phyloP scores from a whole-genome alignment of 108 stramenopile genomes.

The Stephanodiscus triporus region DNA sequence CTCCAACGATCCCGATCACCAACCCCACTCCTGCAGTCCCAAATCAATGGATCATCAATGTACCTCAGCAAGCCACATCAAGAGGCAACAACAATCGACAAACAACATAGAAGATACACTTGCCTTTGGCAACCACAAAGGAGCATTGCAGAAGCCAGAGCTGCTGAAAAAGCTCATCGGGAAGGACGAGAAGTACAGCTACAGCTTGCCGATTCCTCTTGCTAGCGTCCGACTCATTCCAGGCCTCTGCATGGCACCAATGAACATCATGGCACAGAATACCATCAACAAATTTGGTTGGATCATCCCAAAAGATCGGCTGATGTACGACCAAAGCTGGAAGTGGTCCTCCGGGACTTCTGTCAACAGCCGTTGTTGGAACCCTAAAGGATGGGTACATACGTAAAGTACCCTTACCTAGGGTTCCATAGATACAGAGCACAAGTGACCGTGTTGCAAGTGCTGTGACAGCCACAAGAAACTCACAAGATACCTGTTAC shows the following conservation, averaged over 20 bases:
- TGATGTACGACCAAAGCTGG: conserved; percentile 5
- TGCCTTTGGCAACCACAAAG: neutral
- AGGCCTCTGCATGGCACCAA: neutral
- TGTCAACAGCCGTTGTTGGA: neutral
- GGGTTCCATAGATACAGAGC: no score
- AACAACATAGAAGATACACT: neutral
- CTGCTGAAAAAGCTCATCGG: neutral
- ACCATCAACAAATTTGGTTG: neutral
- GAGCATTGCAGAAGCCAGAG: neutral
- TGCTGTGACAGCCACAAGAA: no score
- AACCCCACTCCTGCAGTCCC: no score
- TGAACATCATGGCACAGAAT: neutral
- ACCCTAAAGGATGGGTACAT: no score
- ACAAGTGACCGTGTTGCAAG: no score
- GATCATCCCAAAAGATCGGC: neutral
- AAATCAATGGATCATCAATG: no score
- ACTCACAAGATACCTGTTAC: no score
- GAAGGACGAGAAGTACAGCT: neutral
- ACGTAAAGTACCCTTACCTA: no score
- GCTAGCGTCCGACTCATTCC: neutral
- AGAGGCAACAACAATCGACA: neutral
- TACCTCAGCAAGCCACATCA: no score
- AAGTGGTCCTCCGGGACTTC: conserved; percentile 1
- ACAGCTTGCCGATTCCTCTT: neutral
- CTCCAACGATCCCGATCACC: neutral